Evolutionary conservation across 176 grass and related monocot species (phyloP).

Genomic region (Cenchrus americanus): DNA sequence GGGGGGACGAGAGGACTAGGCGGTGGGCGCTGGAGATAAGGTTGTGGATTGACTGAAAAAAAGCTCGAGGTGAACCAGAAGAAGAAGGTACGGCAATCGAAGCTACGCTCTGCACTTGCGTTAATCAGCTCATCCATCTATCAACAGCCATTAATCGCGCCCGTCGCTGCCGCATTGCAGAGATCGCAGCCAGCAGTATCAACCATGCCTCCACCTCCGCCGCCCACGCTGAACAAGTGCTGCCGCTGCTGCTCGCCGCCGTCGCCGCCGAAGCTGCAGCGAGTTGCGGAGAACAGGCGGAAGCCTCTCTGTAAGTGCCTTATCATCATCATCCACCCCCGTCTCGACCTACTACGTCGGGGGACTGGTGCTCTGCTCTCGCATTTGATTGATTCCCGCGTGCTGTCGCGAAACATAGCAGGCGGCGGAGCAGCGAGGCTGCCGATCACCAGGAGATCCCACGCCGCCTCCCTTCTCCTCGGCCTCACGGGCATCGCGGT

Average conservation of each 20-base stretch:
- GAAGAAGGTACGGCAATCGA: neutral
- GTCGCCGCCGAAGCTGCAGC: conserved; percentile 27
- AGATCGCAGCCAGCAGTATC: neutral
- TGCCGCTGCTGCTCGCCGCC: conserved; percentile 34
- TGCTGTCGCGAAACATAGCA: conserved; percentile 64
- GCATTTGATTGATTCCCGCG: conserved; percentile 22
- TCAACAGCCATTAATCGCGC: neutral
- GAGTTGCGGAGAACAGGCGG: conserved; percentile 7
- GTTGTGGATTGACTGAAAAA: neutral
- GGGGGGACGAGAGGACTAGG: too few relatives aligned
- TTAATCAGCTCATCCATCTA: neutral
- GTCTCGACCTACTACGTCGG: neutral
- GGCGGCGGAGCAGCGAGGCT: conserved; percentile 38
- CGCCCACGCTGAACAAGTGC: conserved; percentile 45
- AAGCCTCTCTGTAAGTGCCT: conserved; percentile 22
- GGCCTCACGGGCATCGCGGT: neutral
- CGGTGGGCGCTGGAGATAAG: neutral
- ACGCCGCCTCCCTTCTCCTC: conserved; percentile 37
- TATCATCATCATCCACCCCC: neutral
- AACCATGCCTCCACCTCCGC: conserved; percentile 26
- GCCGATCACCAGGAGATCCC: conserved; percentile 46
- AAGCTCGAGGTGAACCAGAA: neutral
- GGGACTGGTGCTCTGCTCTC: neutral
- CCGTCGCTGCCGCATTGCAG: neutral
- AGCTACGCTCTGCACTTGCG: neutral